Evolutionary conservation across 1,284 basidiomycete species (phyloP).

Genomic region (Veloboletus limbatus): DNA sequence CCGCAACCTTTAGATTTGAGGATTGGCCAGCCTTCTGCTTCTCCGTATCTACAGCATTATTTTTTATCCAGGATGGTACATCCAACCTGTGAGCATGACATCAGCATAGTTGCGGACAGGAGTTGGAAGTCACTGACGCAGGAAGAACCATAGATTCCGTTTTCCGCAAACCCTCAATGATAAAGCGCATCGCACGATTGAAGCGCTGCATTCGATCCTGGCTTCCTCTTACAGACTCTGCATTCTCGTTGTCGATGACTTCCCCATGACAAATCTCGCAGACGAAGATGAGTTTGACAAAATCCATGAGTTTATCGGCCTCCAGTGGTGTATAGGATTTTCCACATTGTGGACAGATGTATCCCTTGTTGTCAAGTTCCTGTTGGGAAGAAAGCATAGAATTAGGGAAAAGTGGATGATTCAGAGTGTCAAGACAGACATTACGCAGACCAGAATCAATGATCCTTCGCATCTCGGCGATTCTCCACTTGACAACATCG

Average conservation of each 20-base stretch:
- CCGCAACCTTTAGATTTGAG: slow-evolving; percentile 66
- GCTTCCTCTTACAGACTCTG: slow-evolving; percentile 77
- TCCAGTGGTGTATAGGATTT: slow-evolving; percentile 86
- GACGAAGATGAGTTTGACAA: slow-evolving; percentile 55
- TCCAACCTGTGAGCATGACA: slow-evolving; percentile 65
- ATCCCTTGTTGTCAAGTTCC: slow-evolving; percentile 96
- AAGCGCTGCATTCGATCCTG: slow-evolving; percentile 96
- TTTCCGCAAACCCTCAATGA: slow-evolving; percentile 83
- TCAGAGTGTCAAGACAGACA: slow-evolving; percentile 40
- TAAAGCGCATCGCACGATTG: slow-evolving; percentile 86
- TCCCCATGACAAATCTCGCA: slow-evolving; percentile 82
- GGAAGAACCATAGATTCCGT: slow-evolving; percentile 87
- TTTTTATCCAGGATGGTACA: slow-evolving; percentile 74
- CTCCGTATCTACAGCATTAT: slow-evolving; percentile 57
- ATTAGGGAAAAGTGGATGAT: slow-evolving; percentile 5
- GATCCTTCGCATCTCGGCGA: slow-evolving; percentile 89
- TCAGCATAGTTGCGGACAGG: slow-evolving; percentile 1
- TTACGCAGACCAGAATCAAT: slow-evolving; percentile 89
- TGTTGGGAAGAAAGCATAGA: slow-evolving; percentile 32
- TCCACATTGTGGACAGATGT: slow-evolving; percentile 89
- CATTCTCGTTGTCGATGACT: slow-evolving; percentile 89
- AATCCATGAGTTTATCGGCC: slow-evolving; percentile 79
- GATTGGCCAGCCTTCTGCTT: slow-evolving; percentile 51
- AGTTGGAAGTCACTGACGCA: slow-evolving; percentile 47
- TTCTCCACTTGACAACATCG: slow-evolving; percentile 96